Conservation (phyloP, 441 rosid species). For the Theobroma grandiflorum region DNA sequence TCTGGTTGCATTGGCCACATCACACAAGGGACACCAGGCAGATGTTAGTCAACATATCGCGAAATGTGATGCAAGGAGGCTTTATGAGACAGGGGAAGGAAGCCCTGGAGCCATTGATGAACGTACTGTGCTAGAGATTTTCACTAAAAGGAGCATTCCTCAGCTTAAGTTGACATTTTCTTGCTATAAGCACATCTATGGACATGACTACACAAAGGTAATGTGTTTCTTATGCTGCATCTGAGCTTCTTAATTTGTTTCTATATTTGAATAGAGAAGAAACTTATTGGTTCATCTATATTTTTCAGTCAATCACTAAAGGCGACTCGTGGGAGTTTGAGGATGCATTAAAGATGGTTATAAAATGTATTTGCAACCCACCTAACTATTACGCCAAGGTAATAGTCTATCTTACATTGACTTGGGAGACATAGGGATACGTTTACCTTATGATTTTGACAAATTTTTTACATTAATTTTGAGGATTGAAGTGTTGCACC, state of each 20-base stretch:
- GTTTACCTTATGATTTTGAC: too few relatives aligned
- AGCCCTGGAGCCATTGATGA: conserved; percentile 53
- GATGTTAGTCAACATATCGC: conserved; percentile 66
- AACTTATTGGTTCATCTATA: background rate
- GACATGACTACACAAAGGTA: conserved; percentile 67
- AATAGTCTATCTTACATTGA: background rate
- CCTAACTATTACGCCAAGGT: conserved; percentile 65
- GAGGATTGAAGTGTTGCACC: too few relatives aligned
- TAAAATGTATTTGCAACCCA: conserved; percentile 59
- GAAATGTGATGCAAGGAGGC: conserved; percentile 67
- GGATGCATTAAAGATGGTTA: conserved; percentile 50
- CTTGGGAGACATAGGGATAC: too few relatives aligned
- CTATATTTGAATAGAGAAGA: background rate
- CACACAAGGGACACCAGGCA: conserved; percentile 68
- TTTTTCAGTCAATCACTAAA: conserved; percentile 50
- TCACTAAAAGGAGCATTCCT: conserved; percentile 69
- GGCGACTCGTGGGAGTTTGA: conserved; percentile 46
- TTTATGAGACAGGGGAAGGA: conserved; percentile 63
- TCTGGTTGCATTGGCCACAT: conserved; percentile 60
- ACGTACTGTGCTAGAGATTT: conserved; percentile 62
- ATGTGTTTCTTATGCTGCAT: background rate
- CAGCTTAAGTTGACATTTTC: conserved; percentile 64
- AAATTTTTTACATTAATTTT: too few relatives aligned
- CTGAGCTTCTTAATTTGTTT: background rate
- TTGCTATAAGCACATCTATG: conserved; percentile 67